Percentiles rank a stretch among this genome's conserved stretches.
Conservation (phyloP, 2,329 filamentous ascomycete species). For the Pyrenophora tritici-repentis region DNA sequence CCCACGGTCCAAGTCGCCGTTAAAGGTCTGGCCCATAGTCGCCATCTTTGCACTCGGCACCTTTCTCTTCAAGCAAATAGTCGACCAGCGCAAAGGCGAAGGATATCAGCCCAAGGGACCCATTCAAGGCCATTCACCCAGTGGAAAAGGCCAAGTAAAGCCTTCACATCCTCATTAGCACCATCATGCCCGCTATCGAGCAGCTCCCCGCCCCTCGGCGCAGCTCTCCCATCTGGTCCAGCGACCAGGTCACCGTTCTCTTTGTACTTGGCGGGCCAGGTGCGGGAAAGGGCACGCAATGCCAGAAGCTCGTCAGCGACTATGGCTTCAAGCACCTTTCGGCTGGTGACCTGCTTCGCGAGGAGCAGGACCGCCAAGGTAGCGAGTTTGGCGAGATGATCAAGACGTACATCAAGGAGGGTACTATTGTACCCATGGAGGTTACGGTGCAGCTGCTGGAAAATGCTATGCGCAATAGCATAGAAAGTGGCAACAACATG, state of each 20-base stretch:
- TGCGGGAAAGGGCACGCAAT: conserved; percentile 96
- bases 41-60: conserved; percentile 54
- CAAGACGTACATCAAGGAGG: conserved; percentile 89
- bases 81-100: conserved; percentile 51
- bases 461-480: conserved; percentile 81
- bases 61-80: conserved; percentile 53
- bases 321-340: conserved; percentile 93
- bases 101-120: conserved; percentile 36
- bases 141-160: conserved; percentile 27
- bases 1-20: conserved; percentile 46
- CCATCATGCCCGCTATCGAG: conserved; percentile 48
- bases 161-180: conserved; percentile 37
- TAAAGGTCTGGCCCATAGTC: conserved; percentile 53
- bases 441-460: conserved; percentile 92
- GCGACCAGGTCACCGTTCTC: conserved; percentile 81
- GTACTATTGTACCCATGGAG: conserved; percentile 97
- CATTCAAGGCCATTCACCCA: conserved; percentile 40
- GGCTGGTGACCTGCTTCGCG: conserved; percentile 89
- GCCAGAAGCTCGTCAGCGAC: conserved; percentile 80
- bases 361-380: conserved; percentile 85
- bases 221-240: conserved; percentile 71
- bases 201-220: conserved; percentile 52
- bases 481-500: conserved; percentile 64
- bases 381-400: conserved; percentile 93
- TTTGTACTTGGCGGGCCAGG: conserved; percentile 97